Evolutionary conservation across 2,329 filamentous ascomycete genomes (phyloP), one percentile per base, ranked within the genome.

Genomic region (Exophiala lecanii-corni): DNA sequence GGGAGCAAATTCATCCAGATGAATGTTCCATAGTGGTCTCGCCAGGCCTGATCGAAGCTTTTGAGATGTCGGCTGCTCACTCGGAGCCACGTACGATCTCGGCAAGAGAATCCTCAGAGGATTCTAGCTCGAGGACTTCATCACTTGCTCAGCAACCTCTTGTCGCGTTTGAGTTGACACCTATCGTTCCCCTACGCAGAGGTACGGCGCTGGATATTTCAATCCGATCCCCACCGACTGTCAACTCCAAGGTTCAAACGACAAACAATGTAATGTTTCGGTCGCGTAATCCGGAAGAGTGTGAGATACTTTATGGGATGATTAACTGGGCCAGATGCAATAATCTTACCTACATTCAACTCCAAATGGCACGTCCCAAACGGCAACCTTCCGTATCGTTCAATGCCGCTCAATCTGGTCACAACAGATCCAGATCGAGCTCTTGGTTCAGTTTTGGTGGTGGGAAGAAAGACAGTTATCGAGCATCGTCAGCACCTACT

Each of bases 171-270:
- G 88, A 95, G 59, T 78, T 98, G 31, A 97, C 91, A 1, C 92
- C 92, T 1, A 72, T 95, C 26, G 91, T 97, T 5, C 84, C 89
- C 54, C 81, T 97, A 49, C 81, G 91, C 50, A 84, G 91, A 58
- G 92, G 89, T 57, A 98, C 89, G 16, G 86, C 86, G 3, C 78
- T 98, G 21, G 92, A 98, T 62, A 86, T 98, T 41, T 92, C 94
- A 53, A 87, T 98, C 52, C 84, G 89, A 37, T 96, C 91, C 5
- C 87, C 87, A 1, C 84, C 89, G 18, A 84, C 85, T 5, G 62
- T 74, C 23, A 79, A 85, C 50, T 89, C 85, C 4, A 78, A 79
- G 55, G 75, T 95, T 43, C 76, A 73, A 46, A 76, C 68, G 59
- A 76, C 82, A 38, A 82, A 81, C 56, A 92, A 94, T 61, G 86